Evolutionary conservation across 495 filamentous ascomycete species (phyloP).

Genomic region (Acidiella bohemica): DNA sequence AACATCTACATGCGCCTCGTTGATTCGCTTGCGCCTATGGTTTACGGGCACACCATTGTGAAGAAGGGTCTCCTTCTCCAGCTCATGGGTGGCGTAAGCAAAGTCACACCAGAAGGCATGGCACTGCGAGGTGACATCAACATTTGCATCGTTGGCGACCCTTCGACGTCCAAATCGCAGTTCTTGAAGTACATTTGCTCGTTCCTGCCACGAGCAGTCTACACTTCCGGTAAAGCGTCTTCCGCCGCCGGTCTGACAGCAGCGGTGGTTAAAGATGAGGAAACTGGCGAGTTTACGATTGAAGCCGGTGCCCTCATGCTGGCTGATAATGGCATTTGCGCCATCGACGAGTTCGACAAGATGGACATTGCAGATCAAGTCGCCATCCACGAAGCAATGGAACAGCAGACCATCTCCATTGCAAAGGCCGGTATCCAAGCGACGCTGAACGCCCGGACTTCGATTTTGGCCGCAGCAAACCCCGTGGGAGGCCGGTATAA

Average conservation of each 20-base stretch:
- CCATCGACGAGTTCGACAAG: conserved; percentile 99
- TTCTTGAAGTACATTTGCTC: conserved; percentile 98
- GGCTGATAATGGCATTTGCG: conserved; percentile 92
- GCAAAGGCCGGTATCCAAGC: conserved; percentile 98
- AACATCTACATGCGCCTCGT: conserved; percentile 91
- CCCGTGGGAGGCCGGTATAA: conserved; percentile 94
- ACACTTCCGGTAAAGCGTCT: conserved; percentile 95
- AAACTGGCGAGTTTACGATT: conserved; percentile 97
- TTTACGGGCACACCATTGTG: conserved; percentile 92
- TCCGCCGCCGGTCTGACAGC: conserved; percentile 96
- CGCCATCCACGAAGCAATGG: conserved; percentile 99
- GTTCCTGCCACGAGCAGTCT: conserved; percentile 88
- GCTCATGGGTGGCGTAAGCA: conserved; percentile 82
- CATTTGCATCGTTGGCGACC: conserved; percentile 96
- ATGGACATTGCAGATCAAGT: conserved; percentile 98
- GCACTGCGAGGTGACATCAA: conserved; percentile 93
- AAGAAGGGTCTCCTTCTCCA: conserved; percentile 95
- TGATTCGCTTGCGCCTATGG: conserved; percentile 90
- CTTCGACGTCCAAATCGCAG: conserved; percentile 95
- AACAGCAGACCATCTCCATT: conserved; percentile 99
- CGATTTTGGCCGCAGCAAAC: conserved; percentile 92
- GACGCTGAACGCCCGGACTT: conserved; percentile 87
- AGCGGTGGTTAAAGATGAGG: conserved; percentile 93
- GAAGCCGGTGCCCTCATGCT: conserved; percentile 98
- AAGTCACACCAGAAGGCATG: conserved; percentile 84